Evolutionary conservation across 306 rosid genomes (phyloP).

Genomic region (Dryas alaskensis): DNA sequence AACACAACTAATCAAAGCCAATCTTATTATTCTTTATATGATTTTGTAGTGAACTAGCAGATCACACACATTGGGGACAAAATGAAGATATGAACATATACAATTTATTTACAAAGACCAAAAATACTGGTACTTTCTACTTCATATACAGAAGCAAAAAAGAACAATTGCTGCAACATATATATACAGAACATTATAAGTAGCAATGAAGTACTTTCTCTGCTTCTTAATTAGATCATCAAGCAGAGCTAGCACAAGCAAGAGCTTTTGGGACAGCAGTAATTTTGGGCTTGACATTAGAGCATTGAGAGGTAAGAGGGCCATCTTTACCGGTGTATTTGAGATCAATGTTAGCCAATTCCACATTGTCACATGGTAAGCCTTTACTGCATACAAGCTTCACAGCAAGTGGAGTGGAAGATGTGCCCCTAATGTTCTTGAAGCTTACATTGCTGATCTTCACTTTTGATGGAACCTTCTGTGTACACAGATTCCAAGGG

Average conservation of each 20-base stretch:
- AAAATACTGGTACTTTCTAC: too few relatives aligned
- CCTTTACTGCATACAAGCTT: slow-evolving; percentile 34
- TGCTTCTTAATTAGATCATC: too few relatives aligned
- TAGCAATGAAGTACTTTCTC: too few relatives aligned
- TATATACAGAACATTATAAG: too few relatives aligned
- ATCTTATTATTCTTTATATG: too few relatives aligned
- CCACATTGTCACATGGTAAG: slow-evolving; percentile 40
- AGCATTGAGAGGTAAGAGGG: slow-evolving; percentile 21
- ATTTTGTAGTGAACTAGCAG: too few relatives aligned
- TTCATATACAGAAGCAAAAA: too few relatives aligned
- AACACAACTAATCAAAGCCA: slow-evolving; percentile 10
- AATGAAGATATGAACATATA: too few relatives aligned
- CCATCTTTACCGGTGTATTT: slow-evolving; percentile 21
- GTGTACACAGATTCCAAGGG: slow-evolving; percentile 42
- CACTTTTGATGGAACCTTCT: slow-evolving; percentile 34
- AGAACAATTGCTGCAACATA: too few relatives aligned
- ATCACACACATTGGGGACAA: too few relatives aligned
- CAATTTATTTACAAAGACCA: too few relatives aligned
- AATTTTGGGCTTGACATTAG: slow-evolving; percentile 32
- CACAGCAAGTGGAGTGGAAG: slow-evolving; percentile 27
- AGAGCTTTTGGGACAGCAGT: background rate
- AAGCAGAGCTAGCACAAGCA: background rate
- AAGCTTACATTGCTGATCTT: slow-evolving; percentile 47
- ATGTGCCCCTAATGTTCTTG: slow-evolving; percentile 39
- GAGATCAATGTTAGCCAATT: slow-evolving; percentile 27